These are phyloP conservation scores for Penicillium psychrofluorescens DNA, from an alignment of 495 filamentous ascomycete species.

Conservation along the genomic window DNA sequence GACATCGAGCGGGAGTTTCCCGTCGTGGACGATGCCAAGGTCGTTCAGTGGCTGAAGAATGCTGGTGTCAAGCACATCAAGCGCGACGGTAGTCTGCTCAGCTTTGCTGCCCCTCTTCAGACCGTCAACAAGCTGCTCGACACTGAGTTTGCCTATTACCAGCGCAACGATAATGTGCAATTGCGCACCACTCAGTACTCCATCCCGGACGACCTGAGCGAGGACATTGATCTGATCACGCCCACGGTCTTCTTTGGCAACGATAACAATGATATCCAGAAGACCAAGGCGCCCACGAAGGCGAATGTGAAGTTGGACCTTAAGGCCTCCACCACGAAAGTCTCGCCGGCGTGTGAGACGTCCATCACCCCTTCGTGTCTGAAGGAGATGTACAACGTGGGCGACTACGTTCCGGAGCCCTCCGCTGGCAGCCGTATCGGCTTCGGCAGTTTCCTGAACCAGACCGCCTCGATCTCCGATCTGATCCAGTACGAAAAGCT, in stretches of 20 bases:
- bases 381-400: slow-evolving; percentile 51
- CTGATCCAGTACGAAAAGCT: slow-evolving; percentile 21
- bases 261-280: too few species aligned
- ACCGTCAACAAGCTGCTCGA: slow-evolving; percentile 42
- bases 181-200: slow-evolving; percentile 56
- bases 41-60: slow-evolving; percentile 42
- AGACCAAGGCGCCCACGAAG: slow-evolving; percentile 15
- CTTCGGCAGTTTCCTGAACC: slow-evolving; percentile 50
- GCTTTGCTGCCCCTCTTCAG: slow-evolving; percentile 41
- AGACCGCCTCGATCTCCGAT: slow-evolving; percentile 35
- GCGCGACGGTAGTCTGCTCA: slow-evolving; percentile 37
- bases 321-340: slow-evolving; percentile 6
- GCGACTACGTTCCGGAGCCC: slow-evolving; percentile 38
- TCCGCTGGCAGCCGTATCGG: slow-evolving; percentile 43
- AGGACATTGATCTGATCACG: slow-evolving; percentile 49
- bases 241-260: slow-evolving; percentile 55
- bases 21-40: slow-evolving; percentile 31
- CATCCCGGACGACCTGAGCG: slow-evolving; percentile 47
- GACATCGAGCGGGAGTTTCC: slow-evolving; percentile 47
- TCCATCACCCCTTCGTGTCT: slow-evolving; percentile 53
- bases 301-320: slow-evolving; percentile 7
- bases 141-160: slow-evolving; percentile 36
- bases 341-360: slow-evolving; percentile 37
- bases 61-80: slow-evolving; percentile 39
- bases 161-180: slow-evolving; percentile 28